Conservation (phyloP, 208 protist species). For the Blechomonas ayalai region DNA sequence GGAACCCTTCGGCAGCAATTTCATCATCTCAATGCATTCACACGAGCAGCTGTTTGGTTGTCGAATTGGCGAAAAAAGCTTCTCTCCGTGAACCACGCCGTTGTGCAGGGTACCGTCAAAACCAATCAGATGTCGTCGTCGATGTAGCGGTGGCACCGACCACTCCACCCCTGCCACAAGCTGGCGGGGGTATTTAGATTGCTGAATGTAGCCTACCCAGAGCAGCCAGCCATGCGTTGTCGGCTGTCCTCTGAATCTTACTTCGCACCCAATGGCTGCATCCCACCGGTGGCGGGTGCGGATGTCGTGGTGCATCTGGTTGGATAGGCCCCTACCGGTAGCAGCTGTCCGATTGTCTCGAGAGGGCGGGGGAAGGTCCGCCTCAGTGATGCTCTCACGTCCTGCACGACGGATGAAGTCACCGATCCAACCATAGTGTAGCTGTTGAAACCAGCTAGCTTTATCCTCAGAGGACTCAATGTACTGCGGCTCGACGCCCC, state of each 20-base stretch:
- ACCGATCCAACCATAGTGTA: constrained; percentile 48
- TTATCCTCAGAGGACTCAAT: constrained; percentile 17
- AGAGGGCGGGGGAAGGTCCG: constrained; percentile 19
- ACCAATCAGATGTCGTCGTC: constrained; percentile 3
- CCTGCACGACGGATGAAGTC: constrained; percentile 36
- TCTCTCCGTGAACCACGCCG: constrained; percentile 35
- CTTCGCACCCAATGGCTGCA: constrained; percentile 21
- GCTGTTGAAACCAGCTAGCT: constrained; percentile 30
- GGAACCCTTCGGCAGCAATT: constrained; percentile 6
- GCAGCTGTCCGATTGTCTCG: constrained; percentile 15
- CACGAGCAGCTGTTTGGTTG: constrained; percentile 13
- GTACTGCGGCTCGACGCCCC: constrained; percentile 21
- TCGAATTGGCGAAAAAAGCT: constrained; percentile 17
- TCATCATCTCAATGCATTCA: constrained; percentile 22
- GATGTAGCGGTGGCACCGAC: constrained; percentile 17
- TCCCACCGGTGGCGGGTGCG: constrained; percentile 13
- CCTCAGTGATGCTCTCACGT: constrained; percentile 18
- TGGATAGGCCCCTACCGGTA: constrained; percentile 20
- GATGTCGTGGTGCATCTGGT: constrained; percentile 22
- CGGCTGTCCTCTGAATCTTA: constrained; percentile 17
- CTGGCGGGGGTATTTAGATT: constrained; percentile 23
- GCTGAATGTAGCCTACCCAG: constrained; percentile 35
- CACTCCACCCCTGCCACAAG: constrained; percentile 42
- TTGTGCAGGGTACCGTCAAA: constrained; percentile 11
- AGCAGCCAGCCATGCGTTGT: constrained; percentile 28